Conservation (phyloP, 1,139 yeast genomes). For the Candida buenavistaensis region DNA sequence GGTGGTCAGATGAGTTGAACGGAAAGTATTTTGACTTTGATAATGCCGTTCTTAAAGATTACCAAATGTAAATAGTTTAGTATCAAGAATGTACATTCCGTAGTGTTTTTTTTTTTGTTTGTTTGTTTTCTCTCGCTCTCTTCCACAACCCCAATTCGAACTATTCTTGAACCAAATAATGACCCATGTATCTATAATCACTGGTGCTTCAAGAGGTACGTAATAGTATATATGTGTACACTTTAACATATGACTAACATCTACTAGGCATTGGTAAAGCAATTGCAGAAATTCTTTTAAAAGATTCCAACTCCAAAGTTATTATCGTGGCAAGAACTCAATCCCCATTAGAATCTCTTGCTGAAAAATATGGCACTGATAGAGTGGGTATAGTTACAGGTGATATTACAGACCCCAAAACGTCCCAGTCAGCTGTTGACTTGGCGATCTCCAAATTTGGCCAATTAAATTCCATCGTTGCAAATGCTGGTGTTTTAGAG, state of each 20-base stretch:
- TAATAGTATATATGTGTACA: too few relatives aligned
- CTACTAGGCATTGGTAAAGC: slow-evolving; percentile 72
- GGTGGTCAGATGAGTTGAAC: slow-evolving; percentile 53
- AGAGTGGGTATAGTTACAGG: slow-evolving; percentile 62
- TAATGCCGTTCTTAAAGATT: slow-evolving; percentile 31
- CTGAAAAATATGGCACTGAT: slow-evolving; percentile 43
- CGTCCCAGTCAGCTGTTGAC: slow-evolving; percentile 42
- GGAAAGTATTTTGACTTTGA: slow-evolving; percentile 67
- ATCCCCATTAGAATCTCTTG: slow-evolving; percentile 44
- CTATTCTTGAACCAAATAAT: neutral
- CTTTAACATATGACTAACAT: too few relatives aligned
- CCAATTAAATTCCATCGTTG: slow-evolving; percentile 64
- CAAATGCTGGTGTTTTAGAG: slow-evolving; percentile 86
- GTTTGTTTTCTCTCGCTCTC: too few relatives aligned
- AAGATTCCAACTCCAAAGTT: slow-evolving; percentile 42
- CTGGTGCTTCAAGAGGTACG: slow-evolving; percentile 13
- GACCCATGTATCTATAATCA: slow-evolving; percentile 5
- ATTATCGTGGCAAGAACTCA: slow-evolving; percentile 75
- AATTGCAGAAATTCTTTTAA: slow-evolving; percentile 56
- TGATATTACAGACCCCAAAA: slow-evolving; percentile 54
- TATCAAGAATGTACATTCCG: too few relatives aligned
- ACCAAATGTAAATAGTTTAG: slow-evolving; percentile 7
- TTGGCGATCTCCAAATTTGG: slow-evolving; percentile 56
- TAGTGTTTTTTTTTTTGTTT: too few relatives aligned
- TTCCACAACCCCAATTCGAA: too few relatives aligned